Base-by-base conservation (phyloP, 75 land plant genomes). In the Sequoia sempervirens region DNA sequence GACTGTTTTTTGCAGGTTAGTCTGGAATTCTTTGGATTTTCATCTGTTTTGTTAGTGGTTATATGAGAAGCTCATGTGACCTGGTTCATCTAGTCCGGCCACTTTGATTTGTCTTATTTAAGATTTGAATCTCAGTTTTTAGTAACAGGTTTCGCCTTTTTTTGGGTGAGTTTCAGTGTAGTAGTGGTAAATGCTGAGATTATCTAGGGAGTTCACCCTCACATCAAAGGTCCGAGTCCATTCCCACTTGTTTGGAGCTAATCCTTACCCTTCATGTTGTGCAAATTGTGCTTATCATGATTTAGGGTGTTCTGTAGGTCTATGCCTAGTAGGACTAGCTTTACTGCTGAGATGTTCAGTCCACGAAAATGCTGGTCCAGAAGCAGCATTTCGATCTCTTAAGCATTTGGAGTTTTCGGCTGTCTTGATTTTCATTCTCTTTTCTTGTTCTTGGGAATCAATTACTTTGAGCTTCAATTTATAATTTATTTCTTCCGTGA, bases 1-100 rank as follows among this genome's bases (percentile, higher is more conserved):
- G 83, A 86, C 66, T 94, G 95, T 87, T 98, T 98, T 84, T 84
- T 80, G 32, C 95, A 98, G 99, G 99, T 94, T 18, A 18, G 82
- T 23, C 11, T 20, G 2, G 3, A 26, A 9, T 11, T 66, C 26
- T 20, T 20, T 9, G 46, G 30, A 14, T 32, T 70, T 9, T 70
- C 32, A 11, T 70, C 36, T 70, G 15, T 28, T 70, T 32, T 70
- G 15, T 70, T 70, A 32, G 36, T 11, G 15, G 2, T 32, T 70
- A 23, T 61, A 30, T 32, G 73, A 70, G 36, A 32, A 28, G 73
- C 73, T 70, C 32, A 32, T 70, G 3, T 10, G 73, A 61, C n/a
- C 66, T 23, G 15, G 13, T 37, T 10, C 26, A 7, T 61, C 0
- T 23, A 61, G 36, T 32, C 12, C 3, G 73, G n/a, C 11, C 32